Percentiles rank a stretch among this genome's conserved stretches.
Evolutionary conservation across 768 basidiomycete species (phyloP).

Genomic region (Auricularia cornea): DNA sequence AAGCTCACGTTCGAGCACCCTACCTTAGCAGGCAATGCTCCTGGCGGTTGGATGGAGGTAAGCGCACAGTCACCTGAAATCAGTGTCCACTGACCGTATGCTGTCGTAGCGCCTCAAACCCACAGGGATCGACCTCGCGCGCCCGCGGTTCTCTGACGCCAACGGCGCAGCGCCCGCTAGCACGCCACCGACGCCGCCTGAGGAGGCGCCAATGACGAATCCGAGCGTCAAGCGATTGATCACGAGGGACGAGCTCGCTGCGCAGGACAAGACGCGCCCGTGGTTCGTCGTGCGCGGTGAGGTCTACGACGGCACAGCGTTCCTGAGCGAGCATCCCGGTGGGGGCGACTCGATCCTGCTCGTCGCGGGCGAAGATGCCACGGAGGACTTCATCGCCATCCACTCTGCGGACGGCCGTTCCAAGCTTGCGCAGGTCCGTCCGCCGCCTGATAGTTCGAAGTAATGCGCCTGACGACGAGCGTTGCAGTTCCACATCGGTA

Average conservation of each 20-base stretch:
- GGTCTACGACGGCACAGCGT: constrained; percentile 46
- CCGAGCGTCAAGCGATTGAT: constrained; percentile 37
- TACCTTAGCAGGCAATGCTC: constrained; percentile 37
- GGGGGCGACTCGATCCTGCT: constrained; percentile 46
- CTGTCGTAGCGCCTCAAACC: constrained; percentile 34
- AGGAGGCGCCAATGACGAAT: constrained; percentile 37
- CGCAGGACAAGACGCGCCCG: constrained; percentile 27
- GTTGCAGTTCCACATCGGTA: constrained; percentile 40
- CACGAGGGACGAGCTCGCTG: constrained; percentile 34
- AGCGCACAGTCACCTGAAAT: neutral
- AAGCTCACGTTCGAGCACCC: constrained; percentile 50
- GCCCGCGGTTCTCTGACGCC: constrained; percentile 29
- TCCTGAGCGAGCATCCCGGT: constrained; percentile 50
- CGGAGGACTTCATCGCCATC: constrained; percentile 58
- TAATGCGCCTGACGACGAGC: constrained; percentile 5
- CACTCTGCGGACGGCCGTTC: constrained; percentile 44
- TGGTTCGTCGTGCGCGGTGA: constrained; percentile 50
- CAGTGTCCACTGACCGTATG: neutral
- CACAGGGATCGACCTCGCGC: constrained; percentile 33
- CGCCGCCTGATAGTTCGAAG: neutral
- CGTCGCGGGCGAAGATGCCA: constrained; percentile 50
- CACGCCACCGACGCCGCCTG: neutral
- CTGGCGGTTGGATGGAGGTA: constrained; percentile 58
- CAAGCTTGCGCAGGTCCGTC: constrained; percentile 34
- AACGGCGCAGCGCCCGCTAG: constrained; percentile 6